phyloP scores from a whole-genome alignment of 176 grass and related monocot species.

The Olyra latifolia region DNA sequence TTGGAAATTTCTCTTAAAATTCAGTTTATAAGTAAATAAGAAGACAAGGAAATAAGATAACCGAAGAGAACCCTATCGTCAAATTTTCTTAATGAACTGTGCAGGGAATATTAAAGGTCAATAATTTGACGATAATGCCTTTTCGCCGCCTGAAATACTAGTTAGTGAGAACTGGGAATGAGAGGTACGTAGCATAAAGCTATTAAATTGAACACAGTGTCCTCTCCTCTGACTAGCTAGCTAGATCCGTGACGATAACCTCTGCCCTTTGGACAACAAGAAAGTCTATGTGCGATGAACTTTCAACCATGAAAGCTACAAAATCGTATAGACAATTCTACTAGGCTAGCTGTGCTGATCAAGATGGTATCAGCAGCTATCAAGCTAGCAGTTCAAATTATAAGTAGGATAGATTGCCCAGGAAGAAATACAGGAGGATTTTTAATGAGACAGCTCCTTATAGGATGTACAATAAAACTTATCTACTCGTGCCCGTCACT shows the following conservation, averaged over 20 bases:
- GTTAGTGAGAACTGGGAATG: neutral
- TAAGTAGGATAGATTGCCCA: neutral
- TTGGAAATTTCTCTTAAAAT: too few species aligned
- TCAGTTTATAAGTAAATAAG: too few species aligned
- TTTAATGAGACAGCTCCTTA: neutral
- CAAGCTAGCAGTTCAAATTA: neutral
- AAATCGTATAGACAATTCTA: neutral
- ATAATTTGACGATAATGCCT: neutral
- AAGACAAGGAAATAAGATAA: too few species aligned
- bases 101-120: neutral
- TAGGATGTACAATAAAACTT: neutral
- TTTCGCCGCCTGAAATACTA: neutral
- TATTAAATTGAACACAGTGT: neutral
- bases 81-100: too few species aligned
- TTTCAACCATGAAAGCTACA: slow-evolving; percentile 1
- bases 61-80: too few species aligned
- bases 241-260: neutral
- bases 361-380: neutral
- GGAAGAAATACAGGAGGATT: too few species aligned
- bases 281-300: neutral
- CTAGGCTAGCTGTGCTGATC: neutral
- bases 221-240: neutral
- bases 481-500: neutral
- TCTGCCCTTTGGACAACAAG: neutral
- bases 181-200: neutral